phyloP scores from a whole-genome alignment of 257 asterid genomes.

The Nemophila menziesii region DNA sequence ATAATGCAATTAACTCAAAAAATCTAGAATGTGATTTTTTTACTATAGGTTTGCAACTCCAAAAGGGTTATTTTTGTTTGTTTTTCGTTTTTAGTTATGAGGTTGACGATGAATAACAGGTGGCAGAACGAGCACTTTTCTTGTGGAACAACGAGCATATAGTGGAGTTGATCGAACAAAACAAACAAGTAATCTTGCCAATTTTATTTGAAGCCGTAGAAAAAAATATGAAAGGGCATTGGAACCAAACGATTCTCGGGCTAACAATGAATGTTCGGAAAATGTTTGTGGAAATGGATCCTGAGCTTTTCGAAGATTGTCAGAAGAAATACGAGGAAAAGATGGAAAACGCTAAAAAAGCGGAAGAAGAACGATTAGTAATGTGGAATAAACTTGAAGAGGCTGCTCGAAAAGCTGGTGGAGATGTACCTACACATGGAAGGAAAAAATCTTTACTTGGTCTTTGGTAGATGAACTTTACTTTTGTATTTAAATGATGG shows the following conservation, averaged over 20 bases:
- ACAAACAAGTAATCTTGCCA: conserved; percentile 57
- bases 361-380: conserved; percentile 39
- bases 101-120: conserved; percentile 34
- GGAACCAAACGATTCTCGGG: conserved; percentile 84
- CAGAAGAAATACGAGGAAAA: conserved; percentile 48
- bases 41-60: not conserved
- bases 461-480: not conserved
- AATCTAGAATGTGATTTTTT: too few relatives aligned
- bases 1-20: too few relatives aligned
- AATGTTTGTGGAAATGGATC: conserved; percentile 86
- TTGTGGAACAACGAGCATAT: conserved; percentile 93
- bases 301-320: conserved; percentile 67
- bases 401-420: conserved; percentile 34
- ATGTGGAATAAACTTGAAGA: conserved; percentile 78
- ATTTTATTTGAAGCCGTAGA: conserved; percentile 69
- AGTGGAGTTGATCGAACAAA: conserved; percentile 62
- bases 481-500: not conserved
- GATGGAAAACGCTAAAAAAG: conserved; percentile 41
- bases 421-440: conserved; percentile 1
- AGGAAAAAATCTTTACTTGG: conserved; percentile 1
- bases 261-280: conserved; percentile 62
- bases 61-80: not conserved
- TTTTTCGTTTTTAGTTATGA: not conserved
- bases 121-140: conserved; percentile 87
- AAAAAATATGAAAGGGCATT: conserved; percentile 56